A percentile compares a stretch with the other conserved stretches of the same genome.
These are phyloP conservation scores for Sclerotinia minor DNA, from an alignment of 2,329 filamentous ascomycete species.

Conservation along the genomic window DNA sequence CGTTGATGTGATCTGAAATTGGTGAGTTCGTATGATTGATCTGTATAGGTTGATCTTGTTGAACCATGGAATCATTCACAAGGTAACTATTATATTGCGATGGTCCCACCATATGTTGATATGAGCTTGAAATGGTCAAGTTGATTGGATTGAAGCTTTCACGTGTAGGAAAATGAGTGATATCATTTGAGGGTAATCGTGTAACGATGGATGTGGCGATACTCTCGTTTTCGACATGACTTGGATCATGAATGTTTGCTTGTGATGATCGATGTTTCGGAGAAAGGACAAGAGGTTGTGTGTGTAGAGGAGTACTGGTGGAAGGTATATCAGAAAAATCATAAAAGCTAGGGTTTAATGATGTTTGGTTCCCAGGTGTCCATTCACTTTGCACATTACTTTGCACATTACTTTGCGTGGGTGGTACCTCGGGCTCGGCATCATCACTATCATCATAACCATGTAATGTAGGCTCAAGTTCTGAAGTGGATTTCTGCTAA, in stretches of 20 bases:
- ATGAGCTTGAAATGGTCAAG: slow-evolving; percentile 2
- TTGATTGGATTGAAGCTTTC: not conserved
- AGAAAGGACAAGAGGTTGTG: slow-evolving; percentile 6
- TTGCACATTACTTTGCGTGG: not conserved
- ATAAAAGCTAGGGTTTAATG: slow-evolving; percentile 3
- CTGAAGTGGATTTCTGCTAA: not conserved
- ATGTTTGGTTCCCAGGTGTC: slow-evolving; percentile 2
- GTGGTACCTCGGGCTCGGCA: slow-evolving; percentile 4
- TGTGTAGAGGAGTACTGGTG: not conserved
- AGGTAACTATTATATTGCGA: slow-evolving; percentile 16
- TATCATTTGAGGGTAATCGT: slow-evolving; percentile 12
- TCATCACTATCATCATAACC: slow-evolving; percentile 14
- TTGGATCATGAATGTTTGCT: not conserved
- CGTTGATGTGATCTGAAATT: slow-evolving; percentile 20
- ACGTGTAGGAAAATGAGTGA: slow-evolving; percentile 1
- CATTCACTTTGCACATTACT: slow-evolving; percentile 3
- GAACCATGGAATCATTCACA: not conserved
- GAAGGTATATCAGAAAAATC: slow-evolving; percentile 10
- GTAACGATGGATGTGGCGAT: not conserved
- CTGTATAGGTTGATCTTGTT: slow-evolving; percentile 2
- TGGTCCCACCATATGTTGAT: slow-evolving; percentile 19
- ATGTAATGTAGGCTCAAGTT: not conserved
- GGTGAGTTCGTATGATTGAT: slow-evolving; percentile 8
- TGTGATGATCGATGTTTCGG: not conserved
- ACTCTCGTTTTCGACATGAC: not conserved